Evolutionary conservation across 352 stramenopile genomes (phyloP), one percentile per base, ranked within the genome.

Genomic region (Pythium folliculosum): DNA sequence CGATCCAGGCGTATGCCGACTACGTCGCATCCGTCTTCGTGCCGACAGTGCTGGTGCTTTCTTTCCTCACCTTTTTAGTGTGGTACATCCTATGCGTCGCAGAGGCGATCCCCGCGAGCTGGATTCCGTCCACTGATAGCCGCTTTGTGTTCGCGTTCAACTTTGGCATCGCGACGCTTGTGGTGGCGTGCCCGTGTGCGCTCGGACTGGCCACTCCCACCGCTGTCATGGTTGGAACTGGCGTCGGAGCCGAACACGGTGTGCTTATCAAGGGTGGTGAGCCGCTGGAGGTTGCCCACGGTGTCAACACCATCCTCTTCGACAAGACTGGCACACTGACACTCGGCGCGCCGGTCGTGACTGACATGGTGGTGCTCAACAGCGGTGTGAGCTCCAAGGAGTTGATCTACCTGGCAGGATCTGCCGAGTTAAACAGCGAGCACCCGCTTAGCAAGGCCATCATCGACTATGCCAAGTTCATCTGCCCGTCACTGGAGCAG

Each of bases 291-390:
- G 79, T 84, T n/a, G 90, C 91, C 13, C 88, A 97, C 69, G 95
- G 94, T 59, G 84, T 99, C 45, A 91, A 97, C 61, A 94, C 91
- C 40, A 95, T 99, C 58, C 73, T 99, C 23, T 99, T 99, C 74
- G 98, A 99, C 81, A 99, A 99, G 82, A 99, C 98, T 0, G 98
- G 98, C 3, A 99, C 97, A n/a, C 72, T 99, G 14, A 99, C 97
- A 1, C 83, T 92, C 19, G 96, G 96, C 9, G 84, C 94, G 49
- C 96, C 96, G 7, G 78, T 86, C 9, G 90, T 98, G 50, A 92
- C 84, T 44, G 80, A 97, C 63, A 82, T 97, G 38, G 77, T 96
- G 17, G 81, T 96, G 27, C 73, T 93, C 53, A 91, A 60, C 52
- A 92, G 86, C 66, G 86, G 84, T 48, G 55, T 90, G 38, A 84